Percentiles rank a stretch among this genome's conserved stretches.
These are phyloP conservation scores for Mycosphaerella sp. DNA, from an alignment of 2,329 filamentous ascomycete species.

Conservation along the genomic window DNA sequence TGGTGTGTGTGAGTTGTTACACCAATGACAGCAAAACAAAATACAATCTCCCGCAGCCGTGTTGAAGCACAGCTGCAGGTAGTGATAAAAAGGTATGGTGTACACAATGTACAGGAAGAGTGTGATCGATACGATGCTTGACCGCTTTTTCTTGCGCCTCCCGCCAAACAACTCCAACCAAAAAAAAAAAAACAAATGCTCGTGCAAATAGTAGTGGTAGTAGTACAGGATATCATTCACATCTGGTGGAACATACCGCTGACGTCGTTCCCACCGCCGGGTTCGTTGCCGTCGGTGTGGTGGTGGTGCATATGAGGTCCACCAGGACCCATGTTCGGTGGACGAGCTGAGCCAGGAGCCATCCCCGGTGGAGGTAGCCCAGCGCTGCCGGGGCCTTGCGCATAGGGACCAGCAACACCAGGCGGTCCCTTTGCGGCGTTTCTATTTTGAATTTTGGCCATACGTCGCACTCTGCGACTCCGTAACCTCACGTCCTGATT, in stretches of 20 bases:
- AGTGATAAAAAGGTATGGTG: conserved; percentile 22
- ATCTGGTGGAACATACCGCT: conserved; percentile 98
- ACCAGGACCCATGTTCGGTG: conserved; percentile 56
- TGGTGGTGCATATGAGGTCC: conserved; percentile 60
- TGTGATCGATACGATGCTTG: conserved; percentile 19
- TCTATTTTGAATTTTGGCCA: conserved; percentile 91
- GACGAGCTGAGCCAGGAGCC: conserved; percentile 47
- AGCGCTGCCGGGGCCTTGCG: conserved; percentile 51
- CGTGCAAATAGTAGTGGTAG: conserved; percentile 13
- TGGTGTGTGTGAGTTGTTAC: neutral
- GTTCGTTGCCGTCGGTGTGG: conserved; percentile 61
- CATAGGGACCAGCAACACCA: conserved; percentile 49
- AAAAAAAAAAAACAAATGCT: conserved; percentile 18
- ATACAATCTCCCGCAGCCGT: conserved; percentile 22
- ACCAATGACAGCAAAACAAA: conserved; percentile 27
- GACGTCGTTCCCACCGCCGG: conserved; percentile 61
- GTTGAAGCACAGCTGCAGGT: conserved; percentile 8
- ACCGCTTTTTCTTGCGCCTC: conserved; percentile 16
- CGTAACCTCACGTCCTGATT: conserved; percentile 90
- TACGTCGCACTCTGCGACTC: conserved; percentile 83
- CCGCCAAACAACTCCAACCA: conserved; percentile 1
- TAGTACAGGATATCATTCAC: conserved; percentile 49
- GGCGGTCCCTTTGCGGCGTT: conserved; percentile 25
- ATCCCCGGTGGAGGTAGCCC: conserved; percentile 59
- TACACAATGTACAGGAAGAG: conserved; percentile 23